Conservation (phyloP, 192 early-diverging fungal species). For the Coemansia sp. region DNA sequence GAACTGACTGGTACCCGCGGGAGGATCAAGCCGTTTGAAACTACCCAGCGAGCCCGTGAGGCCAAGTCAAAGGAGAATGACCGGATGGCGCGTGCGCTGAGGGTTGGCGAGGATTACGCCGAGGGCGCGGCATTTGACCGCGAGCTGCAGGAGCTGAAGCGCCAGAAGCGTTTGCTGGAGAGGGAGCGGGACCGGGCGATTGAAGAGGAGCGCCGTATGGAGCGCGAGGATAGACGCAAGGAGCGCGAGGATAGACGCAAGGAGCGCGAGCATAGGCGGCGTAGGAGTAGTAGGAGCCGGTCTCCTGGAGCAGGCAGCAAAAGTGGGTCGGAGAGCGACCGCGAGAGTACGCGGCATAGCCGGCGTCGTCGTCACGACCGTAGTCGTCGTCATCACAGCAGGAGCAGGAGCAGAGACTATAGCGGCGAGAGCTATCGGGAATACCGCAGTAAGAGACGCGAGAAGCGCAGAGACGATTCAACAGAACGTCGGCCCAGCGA, state of each 20-base stretch:
- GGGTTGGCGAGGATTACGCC: conserved; percentile 62
- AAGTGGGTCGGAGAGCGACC: neutral
- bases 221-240: neutral
- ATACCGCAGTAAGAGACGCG: neutral
- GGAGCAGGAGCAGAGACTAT: neutral
- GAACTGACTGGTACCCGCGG: conserved; percentile 5
- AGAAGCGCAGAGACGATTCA: neutral
- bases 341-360: neutral
- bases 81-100: conserved; percentile 63
- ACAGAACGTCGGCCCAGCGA: neutral
- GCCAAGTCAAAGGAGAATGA: conserved; percentile 70
- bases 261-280: neutral
- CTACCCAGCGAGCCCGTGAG: conserved; percentile 67
- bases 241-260: neutral
- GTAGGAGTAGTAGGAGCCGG: neutral
- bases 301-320: neutral
- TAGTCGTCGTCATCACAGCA: neutral
- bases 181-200: conserved; percentile 14
- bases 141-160: conserved; percentile 60
- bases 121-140: conserved; percentile 74
- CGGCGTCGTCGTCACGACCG: neutral
- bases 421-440: neutral
- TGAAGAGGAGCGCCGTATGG: conserved; percentile 1
- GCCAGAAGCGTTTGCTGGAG: conserved; percentile 26
- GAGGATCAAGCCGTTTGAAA: conserved; percentile 58